Evolutionary conservation across 2,329 filamentous ascomycete genomes (phyloP).

Genomic region (Stagonosporopsis cucurbitacearum): DNA sequence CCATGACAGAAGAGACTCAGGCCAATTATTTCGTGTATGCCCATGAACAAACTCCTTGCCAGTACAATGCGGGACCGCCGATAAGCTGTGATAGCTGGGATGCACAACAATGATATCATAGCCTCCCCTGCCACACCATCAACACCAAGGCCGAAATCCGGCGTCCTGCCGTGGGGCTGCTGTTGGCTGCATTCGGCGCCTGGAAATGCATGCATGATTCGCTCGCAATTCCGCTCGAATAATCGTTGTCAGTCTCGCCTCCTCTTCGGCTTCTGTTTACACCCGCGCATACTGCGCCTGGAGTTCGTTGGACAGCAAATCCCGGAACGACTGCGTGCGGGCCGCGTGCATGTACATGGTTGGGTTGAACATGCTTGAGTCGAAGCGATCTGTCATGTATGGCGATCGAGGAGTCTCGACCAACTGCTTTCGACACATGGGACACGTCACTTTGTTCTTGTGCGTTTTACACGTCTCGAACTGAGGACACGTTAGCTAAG

Average conservation of each 20-base stretch:
- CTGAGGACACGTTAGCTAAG: constrained; percentile 19
- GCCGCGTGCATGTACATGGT: constrained; percentile 2
- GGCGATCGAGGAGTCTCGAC: constrained; percentile 29
- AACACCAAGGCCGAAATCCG: constrained; percentile 1
- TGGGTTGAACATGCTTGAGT: background rate
- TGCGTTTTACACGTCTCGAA: constrained; percentile 45
- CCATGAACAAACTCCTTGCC: background rate
- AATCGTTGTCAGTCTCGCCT: background rate
- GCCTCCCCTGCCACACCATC: background rate
- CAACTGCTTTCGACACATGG: constrained; percentile 46
- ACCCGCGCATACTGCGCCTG: constrained; percentile 23
- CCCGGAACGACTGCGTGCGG: constrained; percentile 23
- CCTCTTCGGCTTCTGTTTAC: background rate
- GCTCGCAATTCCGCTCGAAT: background rate
- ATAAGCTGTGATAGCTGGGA: constrained; percentile 14
- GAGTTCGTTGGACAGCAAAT: constrained; percentile 27
- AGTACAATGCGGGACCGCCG: constrained; percentile 6
- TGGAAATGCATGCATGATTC: background rate
- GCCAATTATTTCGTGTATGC: background rate
- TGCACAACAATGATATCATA: constrained; percentile 23
- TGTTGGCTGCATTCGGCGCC: background rate
- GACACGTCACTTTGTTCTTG: constrained; percentile 48
- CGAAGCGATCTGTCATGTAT: constrained; percentile 18
- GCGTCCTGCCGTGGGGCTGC: background rate
- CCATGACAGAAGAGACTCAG: background rate